Evolutionary conservation across 805 yeast genomes (phyloP), one percentile per base, ranked within the genome.

Genomic region (Pichia cabralensis): DNA sequence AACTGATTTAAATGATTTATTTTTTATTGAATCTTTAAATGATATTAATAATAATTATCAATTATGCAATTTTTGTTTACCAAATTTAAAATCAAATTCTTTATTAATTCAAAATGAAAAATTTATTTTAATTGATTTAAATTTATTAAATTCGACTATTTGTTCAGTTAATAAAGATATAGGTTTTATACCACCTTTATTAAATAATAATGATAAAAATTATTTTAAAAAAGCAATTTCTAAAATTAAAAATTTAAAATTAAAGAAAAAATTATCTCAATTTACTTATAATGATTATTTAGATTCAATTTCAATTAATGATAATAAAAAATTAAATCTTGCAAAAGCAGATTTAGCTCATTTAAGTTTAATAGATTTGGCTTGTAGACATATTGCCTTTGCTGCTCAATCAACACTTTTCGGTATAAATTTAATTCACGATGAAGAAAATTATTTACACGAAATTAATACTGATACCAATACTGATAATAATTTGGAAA

Each of bases 301-400:
- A 8, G 18, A n/a, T 14, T 6, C 14, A 21, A 19, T 7, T 6
- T 19, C 22, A 22, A 10, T 11, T 3, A 11, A 12, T 3, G 26
- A 9, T 17, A 22, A 33, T 40, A 56, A 34, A 17, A 52, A 47
- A 4, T 15, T 41, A n/a, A 44, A 45, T 19, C 30, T 70, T 20
- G 62, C 76, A 16, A 71, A 74, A 47, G 74, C 74, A 52, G 83
- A 78, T 50, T 62, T 73, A 30, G 85, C 78, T 47, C 88, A 81
- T 49, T 65, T 73, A 46, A 66, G 76, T 40, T 65, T 79, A 30
- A 83, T 79, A 16, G 81, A 76, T 50, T 69, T 76, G 47, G 92
- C 94, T 1, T 83, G 94, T 50, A 74, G 89, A 35, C 88, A 81
- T 54, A 76, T 82, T 48, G 86, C 89, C 1, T 62, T 77, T 27